Base-by-base conservation (phyloP, 192 early-diverging fungal species). In the Podila clonocystis region DNA sequence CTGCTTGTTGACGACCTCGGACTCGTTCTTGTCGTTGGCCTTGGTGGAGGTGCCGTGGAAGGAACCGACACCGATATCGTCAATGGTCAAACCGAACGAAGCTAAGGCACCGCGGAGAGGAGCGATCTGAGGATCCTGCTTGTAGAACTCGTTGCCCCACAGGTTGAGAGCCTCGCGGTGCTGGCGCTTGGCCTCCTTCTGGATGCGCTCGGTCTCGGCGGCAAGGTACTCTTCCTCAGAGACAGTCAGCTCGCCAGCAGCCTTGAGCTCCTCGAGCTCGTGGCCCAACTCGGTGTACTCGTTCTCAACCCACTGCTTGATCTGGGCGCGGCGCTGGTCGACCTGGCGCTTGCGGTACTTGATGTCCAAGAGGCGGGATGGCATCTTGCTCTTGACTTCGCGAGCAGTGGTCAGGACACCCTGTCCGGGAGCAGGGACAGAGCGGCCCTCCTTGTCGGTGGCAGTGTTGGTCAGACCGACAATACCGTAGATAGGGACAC, bases 1-100 rank as follows among this genome's bases (percentile, higher is more conserved):
- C 86, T 98, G 96, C 64, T 88, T 85, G 89, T 97, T 93, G 38
- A 96, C 62, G 6, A 95, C 95, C 11, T 86, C 83, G 13, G 95
- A 94, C 83, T 98, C 97, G 88, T 97, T 98, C 86, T 93, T 91
- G 85, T 98, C 97, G 85, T 98, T 98, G 59, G 96, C 95, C 75
- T 93, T 90, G 64, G 97, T 98, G 38, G 91, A 92, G 11, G 97
- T 98, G 58, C 95, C 97, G 83, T 98, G 97, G 94, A 98, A 96
- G 31, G 97, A 98, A 12, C 94, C 94, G 45, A 96, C 89, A 50
- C 93, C 91, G 78, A 98, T 95, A 83, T 98, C 97, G 82, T 98
- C 94, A 67, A 96, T 88, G 38, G 89, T 94, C 66, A 98, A 84
- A 49, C 97, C 95, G 84, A 91, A 98, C 9, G 88, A 91, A 31